Base-by-base conservation (phyloP, 148 eudicot genomes). In the Rhododendron griersonianum region DNA sequence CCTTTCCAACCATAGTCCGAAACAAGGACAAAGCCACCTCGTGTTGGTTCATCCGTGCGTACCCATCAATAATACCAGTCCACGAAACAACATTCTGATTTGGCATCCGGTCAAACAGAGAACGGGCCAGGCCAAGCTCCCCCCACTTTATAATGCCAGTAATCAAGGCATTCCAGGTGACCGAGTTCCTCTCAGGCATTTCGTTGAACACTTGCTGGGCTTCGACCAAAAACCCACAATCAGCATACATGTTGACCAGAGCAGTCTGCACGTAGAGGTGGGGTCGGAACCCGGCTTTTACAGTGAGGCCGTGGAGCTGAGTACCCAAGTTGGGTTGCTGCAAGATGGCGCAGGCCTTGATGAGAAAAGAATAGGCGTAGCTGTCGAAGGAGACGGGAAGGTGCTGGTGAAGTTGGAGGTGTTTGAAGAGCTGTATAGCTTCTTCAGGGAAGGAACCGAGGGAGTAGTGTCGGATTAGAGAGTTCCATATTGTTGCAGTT, bases 21-120 rank as follows among this genome's bases (percentile, higher is more conserved):
- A 93, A 93, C 83, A 95, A 44, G 7, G 51, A 37, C 85, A 92
- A 86, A 0, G 94, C 96, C 59, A 87, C 91, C 7, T 77, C 5
- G 80, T 85, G 88, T 13, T 81, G 87, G 84, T 87, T 88, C 85
- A 67, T 59, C 48, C 93, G 51, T 0, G 91, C 81, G 76, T 90
- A 93, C 87, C 94, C 95, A 84, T 93, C 94, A 33, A 95, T 92
- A 61, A 95, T 81, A 2, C 91, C 92, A 25, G 96, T 94, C 98
- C 98, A 95, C 2, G 96, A 91, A 90, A 95, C 87, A 63, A 92
- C 87, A 87, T 91, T 91, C 84, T 87, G 90, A 37, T 41, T 84
- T 0, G 94, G 92, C 94, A 93, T 93, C 80, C 73, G 85, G 47
- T 89, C 87, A 89, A 95, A 95, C 81, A 93, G 74, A 44, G 78